Percentiles rank a stretch among this genome's conserved stretches.
phyloP scores from a whole-genome alignment of 495 filamentous ascomycete species.

The Lasiosphaeris hirsuta region DNA sequence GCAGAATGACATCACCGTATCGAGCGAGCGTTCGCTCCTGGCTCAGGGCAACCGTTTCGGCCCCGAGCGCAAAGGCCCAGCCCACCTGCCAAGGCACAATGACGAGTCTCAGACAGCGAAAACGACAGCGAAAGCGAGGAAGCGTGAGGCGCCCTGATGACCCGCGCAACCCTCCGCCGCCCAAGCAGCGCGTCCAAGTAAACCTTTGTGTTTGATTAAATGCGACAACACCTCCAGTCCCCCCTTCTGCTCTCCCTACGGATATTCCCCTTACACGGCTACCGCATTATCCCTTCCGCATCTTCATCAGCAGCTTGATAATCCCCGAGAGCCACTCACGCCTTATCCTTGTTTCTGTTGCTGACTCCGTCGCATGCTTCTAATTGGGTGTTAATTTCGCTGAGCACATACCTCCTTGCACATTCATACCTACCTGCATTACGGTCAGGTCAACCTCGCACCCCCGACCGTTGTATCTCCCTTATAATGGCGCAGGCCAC shows the following conservation, averaged over 20 bases:
- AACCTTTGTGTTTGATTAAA: constrained; percentile 1
- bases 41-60: neutral
- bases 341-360: no score
- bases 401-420: no score
- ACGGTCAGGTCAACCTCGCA: neutral
- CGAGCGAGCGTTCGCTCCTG: neutral
- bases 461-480: neutral
- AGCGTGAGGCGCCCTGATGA: constrained; percentile 11
- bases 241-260: no score
- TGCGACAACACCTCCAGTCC: neutral
- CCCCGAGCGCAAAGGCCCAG: no score
- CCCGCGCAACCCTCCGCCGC: neutral
- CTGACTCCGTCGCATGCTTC: no score
- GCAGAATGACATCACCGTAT: constrained; percentile 11
- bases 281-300: no score
- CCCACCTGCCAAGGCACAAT: neutral
- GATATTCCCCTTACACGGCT: no score
- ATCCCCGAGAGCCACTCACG: no score
- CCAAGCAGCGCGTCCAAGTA: neutral
- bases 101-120: neutral
- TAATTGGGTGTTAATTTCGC: no score
- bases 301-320: no score
- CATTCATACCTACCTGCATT: neutral
- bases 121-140: neutral
- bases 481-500: constrained; percentile 1